phyloP scores from a whole-genome alignment of 371 early-diverging fungal genomes.

The Entomophthora muscae region DNA sequence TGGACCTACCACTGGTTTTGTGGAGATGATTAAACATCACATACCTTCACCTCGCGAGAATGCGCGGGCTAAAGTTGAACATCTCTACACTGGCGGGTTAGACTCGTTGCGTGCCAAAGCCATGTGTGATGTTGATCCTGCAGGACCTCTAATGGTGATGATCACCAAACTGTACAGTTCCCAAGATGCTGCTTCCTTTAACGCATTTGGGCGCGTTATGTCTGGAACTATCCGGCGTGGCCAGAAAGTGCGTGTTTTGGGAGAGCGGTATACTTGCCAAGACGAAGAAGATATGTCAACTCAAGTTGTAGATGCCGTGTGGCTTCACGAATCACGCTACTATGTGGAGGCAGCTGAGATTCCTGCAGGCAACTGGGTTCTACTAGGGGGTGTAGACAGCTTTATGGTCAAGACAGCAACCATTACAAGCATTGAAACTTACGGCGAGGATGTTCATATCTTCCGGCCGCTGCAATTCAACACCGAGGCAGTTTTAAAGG shows the following conservation, averaged over 20 bases:
- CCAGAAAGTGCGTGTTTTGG: conserved; percentile 71
- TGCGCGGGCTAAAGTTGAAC: conserved; percentile 39
- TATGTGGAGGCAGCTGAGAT: conserved; percentile 60
- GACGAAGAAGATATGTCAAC: conserved; percentile 92
- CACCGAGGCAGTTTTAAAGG: conserved; percentile 71
- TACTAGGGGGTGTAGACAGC: conserved; percentile 79
- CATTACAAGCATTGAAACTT: conserved; percentile 37
- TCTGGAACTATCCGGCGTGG: conserved; percentile 71
- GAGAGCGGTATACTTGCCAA: conserved; percentile 74
- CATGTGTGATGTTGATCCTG: conserved; percentile 68
- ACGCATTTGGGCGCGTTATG: conserved; percentile 82
- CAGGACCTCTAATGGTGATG: conserved; percentile 84
- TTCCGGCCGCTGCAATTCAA: conserved; percentile 72
- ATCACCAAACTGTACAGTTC: conserved; percentile 78
- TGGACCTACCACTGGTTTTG: conserved; percentile 71
- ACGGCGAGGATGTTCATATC: conserved; percentile 51
- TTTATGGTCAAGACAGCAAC: conserved; percentile 91
- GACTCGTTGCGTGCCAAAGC: conserved; percentile 37
- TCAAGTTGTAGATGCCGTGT: conserved; percentile 52
- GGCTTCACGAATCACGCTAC: conserved; percentile 76
- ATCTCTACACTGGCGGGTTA: conserved; percentile 59
- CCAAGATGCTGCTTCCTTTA: conserved; percentile 62
- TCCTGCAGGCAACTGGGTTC: conserved; percentile 76
- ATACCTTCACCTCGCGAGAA: conserved; percentile 67
- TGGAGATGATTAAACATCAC: conserved; percentile 70